Evolutionary conservation across 1,284 basidiomycete genomes (phyloP), one percentile per base, ranked within the genome.

Genomic region (Cryptococcus jaspeensis): DNA sequence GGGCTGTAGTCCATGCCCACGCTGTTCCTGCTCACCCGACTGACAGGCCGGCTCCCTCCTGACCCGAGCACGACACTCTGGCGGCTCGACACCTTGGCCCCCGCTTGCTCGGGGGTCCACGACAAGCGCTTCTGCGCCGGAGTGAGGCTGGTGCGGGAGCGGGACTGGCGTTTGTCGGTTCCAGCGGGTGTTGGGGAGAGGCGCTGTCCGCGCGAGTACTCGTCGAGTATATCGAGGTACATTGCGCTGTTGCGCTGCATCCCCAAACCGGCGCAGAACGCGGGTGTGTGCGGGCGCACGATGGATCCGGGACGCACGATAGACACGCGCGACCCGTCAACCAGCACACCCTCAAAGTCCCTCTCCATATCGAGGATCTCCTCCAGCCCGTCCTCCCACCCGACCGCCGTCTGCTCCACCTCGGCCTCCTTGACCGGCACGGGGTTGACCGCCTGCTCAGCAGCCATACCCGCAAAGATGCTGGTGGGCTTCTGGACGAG

Each of bases 401-500:
- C 53, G 38, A 49, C 37, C 65, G 72, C 50, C 56, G 58, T 32
- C 64, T 73, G 9, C 66, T 64, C 63, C 5, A 64, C 64, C 12
- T 77, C 77, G 20, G 77, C 70, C n/a, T 72, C 59, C 12, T 69
- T 71, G 35, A 62, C 66, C 3, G 67, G 61, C 1, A 76, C 55
- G 0, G 76, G 73, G 37, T 71, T 69, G 25, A 69, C 56, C 3
- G 68, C 71, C 53, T 78, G 80, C 56, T 78, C 65, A 12, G 66
- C 68, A 0, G 77, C 77, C 69, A 81, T 72, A 13, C 53, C 59
- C 12, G 64, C 72, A 55, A 76, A 77, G 2, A 76, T 84, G 8
- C 78, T 78, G 7, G 53, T 16, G 8, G 28, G 5, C 63, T 76
- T 80, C 12, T 54, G 57, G 72, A 88, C 85, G 49, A 94, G 81